Base-by-base conservation (phyloP, 1,284 basidiomycete genomes). In the Ustilago esculenta region DNA sequence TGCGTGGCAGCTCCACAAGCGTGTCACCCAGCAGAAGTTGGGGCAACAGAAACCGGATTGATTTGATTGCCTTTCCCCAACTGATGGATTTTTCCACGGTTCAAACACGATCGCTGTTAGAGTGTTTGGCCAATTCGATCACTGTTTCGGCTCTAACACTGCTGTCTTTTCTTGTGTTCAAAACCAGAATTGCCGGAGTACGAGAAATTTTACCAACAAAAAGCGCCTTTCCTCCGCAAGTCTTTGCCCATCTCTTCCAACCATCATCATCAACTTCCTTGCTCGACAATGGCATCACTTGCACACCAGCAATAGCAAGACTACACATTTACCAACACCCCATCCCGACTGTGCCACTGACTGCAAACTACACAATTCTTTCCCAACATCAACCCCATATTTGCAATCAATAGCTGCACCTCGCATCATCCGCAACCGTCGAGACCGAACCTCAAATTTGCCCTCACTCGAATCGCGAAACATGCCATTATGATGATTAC, bases 401-500 rank as follows among this genome's bases (percentile, higher is more conserved):
- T n/a, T n/a, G n/a, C n/a, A n/a, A n/a, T n/a, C n/a, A 27, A 11
- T 10, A 1, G n/a, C n/a, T n/a, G 30, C 30, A 33, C 12, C 30
- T 33, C 30, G 30, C 30, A n/a, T n/a, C n/a, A n/a, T n/a, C n/a
- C n/a, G n/a, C n/a, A n/a, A n/a, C n/a, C n/a, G n/a, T n/a, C n/a
- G n/a, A n/a, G n/a, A n/a, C n/a, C n/a, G n/a, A n/a, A n/a, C n/a
- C n/a, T n/a, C n/a, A n/a, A n/a, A n/a, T n/a, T n/a, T n/a, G n/a
- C n/a, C n/a, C n/a, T 29, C 12, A 12, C 27, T 12, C 7, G 12
- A 29, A 29, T 29, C 27, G 27, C 12, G 27, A 29, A 20, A 4
- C 24, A 18, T 5, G 25, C 11, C 17, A 30, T 25, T 34, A 68
- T 68, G 65, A 68, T 68, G 65, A 68, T 45, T 63, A 63, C 47